Percentiles rank a stretch among this genome's conserved stretches.
phyloP scores from a whole-genome alignment of 129 eudicot genomes.

The carrot (Daucus carota) region DH1_v3.0 NC_030386.2:6452001-6452500 shows the following conservation, averaged over 20 bases:
- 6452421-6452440: not conserved
- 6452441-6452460: not conserved
- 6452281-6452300: not conserved
- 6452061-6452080: slow-evolving; percentile 70
- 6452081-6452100: slow-evolving; percentile 38
- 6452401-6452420: not conserved
- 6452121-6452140: not conserved
- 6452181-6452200: not conserved
- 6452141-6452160: not conserved
- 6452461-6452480: not conserved
- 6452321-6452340: not conserved
- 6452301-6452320: not conserved
- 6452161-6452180: not conserved
- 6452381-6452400: not conserved
- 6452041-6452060: slow-evolving; percentile 79
- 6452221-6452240: not conserved
- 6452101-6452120: not conserved
- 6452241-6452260: not conserved
- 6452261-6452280: not conserved
- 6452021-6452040: slow-evolving; percentile 73
- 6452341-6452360: not conserved
- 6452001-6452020: slow-evolving; percentile 87
- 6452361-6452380: not conserved
- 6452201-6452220: not conserved
- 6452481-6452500: not conserved